phyloP scores from a whole-genome alignment of 306 rosid species.

The Vicia sativa region DNA sequence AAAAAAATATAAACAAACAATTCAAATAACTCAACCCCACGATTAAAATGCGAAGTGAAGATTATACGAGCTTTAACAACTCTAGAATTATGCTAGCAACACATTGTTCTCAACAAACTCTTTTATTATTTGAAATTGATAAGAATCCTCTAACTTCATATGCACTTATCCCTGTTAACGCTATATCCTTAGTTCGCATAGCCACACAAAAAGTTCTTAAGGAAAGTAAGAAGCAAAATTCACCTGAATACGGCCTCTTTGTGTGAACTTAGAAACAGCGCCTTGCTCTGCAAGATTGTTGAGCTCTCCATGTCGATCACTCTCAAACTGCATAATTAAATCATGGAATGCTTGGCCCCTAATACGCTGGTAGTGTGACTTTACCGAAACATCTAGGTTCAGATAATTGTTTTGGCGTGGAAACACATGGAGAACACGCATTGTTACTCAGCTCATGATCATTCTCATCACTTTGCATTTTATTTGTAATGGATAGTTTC shows the following conservation, averaged over 20 bases:
- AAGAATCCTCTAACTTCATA: not conserved
- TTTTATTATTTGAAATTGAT: no score
- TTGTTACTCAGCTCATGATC: conserved; percentile 37
- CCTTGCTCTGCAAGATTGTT: conserved; percentile 44
- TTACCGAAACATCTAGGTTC: conserved; percentile 37
- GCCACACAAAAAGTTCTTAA: not conserved
- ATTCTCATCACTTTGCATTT: conserved; percentile 43
- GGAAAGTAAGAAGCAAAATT: not conserved
- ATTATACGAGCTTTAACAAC: not conserved
- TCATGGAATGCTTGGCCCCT: conserved; percentile 79
- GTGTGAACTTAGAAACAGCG: conserved; percentile 67
- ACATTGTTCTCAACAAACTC: not conserved
- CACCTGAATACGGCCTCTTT: conserved; percentile 84
- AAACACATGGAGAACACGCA: conserved; percentile 32
- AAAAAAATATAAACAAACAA: not conserved
- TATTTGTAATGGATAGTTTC: conserved; percentile 47
- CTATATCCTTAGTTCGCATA: not conserved
- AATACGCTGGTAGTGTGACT: conserved; percentile 49
- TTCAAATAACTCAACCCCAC: no score
- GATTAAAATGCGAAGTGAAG: no score
- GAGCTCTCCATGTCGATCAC: conserved; percentile 68
- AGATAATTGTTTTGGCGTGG: conserved; percentile 29
- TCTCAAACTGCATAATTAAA: conserved; percentile 71
- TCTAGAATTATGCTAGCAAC: not conserved
- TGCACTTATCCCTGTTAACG: not conserved